phyloP scores from a whole-genome alignment of 306 rosid genomes.

The Lablab purpureus region DNA sequence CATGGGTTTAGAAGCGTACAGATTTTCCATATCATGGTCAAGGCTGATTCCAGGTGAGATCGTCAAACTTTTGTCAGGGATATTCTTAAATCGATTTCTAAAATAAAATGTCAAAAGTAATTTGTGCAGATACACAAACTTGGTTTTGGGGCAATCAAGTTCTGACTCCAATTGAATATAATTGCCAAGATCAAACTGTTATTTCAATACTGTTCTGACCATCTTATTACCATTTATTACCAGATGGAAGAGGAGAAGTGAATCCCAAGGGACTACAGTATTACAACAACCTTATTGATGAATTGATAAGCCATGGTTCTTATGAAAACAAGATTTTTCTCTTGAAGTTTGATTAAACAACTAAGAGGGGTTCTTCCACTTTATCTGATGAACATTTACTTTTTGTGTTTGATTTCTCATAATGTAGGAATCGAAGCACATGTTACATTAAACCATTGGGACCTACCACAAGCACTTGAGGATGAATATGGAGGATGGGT shows the following conservation, averaged over 20 bases:
- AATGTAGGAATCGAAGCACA: constrained; percentile 80
- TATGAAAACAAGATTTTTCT: neutral
- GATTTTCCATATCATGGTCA: constrained; percentile 59
- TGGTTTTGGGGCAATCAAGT: neutral
- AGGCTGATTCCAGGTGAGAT: constrained; percentile 49
- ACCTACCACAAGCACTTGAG: constrained; percentile 77
- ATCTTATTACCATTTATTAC: constrained; percentile 3
- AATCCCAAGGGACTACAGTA: constrained; percentile 72
- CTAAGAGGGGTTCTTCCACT: neutral
- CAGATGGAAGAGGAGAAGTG: constrained; percentile 75
- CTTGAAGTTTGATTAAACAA: constrained; percentile 5
- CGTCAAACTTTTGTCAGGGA: neutral
- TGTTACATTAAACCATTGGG: constrained; percentile 68
- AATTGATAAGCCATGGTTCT: constrained; percentile 62
- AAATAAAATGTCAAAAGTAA: neutral
- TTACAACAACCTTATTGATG: constrained; percentile 75
- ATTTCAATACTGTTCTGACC: constrained; percentile 2
- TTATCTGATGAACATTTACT: neutral
- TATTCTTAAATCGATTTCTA: constrained; percentile 6
- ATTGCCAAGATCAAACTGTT: constrained; percentile 9
- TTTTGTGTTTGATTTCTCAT: neutral
- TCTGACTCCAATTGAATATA: neutral
- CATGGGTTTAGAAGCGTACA: constrained; percentile 47
- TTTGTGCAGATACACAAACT: neutral
- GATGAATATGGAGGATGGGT: constrained; percentile 88